Percentiles rank a stretch among this genome's conserved stretches.
Conservation (phyloP, 2,329 filamentous ascomycete species). For the Aureobasidium sp. region DNA sequence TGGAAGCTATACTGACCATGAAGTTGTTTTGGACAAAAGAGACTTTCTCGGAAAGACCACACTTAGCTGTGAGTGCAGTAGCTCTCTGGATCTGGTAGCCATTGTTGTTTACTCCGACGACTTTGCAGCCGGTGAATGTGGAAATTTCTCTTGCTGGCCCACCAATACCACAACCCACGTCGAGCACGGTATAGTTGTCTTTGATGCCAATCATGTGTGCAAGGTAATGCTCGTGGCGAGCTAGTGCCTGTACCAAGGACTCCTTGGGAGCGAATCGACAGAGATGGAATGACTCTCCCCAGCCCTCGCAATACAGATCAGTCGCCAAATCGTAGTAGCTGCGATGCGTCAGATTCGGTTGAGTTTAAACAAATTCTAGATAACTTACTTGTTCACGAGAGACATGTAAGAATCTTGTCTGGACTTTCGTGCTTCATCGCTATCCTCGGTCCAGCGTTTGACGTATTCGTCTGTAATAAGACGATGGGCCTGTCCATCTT, state of each 20-base stretch:
- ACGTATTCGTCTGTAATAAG: constrained; percentile 86
- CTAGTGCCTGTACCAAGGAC: constrained; percentile 81
- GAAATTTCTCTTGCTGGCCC: constrained; percentile 92
- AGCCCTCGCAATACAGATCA: constrained; percentile 76
- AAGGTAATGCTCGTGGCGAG: constrained; percentile 95
- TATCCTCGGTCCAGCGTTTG: constrained; percentile 90
- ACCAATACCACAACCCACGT: constrained; percentile 94
- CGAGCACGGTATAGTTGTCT: constrained; percentile 82
- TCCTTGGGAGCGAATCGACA: constrained; percentile 85
- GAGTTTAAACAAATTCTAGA: neutral
- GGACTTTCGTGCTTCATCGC: constrained; percentile 75
- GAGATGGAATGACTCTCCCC: constrained; percentile 96
- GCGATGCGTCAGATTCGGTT: constrained; percentile 58
- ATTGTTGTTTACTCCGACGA: constrained; percentile 96
- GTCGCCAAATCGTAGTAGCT: constrained; percentile 49
- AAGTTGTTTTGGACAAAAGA: constrained; percentile 92
- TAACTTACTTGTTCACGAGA: constrained; percentile 66
- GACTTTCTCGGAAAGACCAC: constrained; percentile 70
- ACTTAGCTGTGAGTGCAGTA: constrained; percentile 70
- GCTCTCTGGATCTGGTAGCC: constrained; percentile 97
- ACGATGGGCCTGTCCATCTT: constrained; percentile 70
- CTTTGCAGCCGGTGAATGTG: constrained; percentile 83
- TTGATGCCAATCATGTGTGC: constrained; percentile 80
- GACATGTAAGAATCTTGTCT: constrained; percentile 69
- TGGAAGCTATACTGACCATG: constrained; percentile 50